phyloP scores from a whole-genome alignment of 2,329 filamentous ascomycete genomes.

The Westerdykella ornata region DNA sequence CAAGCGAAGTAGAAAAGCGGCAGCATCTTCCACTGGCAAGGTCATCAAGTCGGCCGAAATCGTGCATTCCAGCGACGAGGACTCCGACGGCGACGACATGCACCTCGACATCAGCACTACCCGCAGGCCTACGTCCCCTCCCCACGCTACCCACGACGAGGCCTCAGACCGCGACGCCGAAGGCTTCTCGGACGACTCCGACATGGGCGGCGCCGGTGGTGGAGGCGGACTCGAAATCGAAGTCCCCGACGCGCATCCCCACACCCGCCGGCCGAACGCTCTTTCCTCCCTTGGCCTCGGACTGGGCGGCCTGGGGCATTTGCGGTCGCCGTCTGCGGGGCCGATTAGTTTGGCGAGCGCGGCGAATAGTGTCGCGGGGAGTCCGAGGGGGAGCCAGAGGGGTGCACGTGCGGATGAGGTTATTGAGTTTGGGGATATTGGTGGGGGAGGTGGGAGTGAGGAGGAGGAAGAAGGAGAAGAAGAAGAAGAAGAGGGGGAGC shows the following conservation, averaged over 20 bases:
- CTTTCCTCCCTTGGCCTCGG: constrained; percentile 21
- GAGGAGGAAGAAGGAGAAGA: constrained; percentile 13
- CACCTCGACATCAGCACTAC: constrained; percentile 11
- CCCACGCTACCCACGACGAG: constrained; percentile 4
- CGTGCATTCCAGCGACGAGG: constrained; percentile 26
- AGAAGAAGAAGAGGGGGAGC: constrained; percentile 17
- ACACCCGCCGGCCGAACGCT: constrained; percentile 13
- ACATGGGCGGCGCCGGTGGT: constrained; percentile 11
- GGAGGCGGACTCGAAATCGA: constrained; percentile 25
- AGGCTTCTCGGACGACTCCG: constrained; percentile 18
- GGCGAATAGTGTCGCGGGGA: constrained; percentile 33
- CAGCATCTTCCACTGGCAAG: constrained; percentile 14
- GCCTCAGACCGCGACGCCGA: constrained; percentile 3
- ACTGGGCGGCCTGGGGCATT: constrained; percentile 6
- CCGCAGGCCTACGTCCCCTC: constrained; percentile 6
- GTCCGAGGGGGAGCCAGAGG: constrained; percentile 17
- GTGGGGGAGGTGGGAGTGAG: constrained; percentile 20
- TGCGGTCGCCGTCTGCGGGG: constrained; percentile 28
- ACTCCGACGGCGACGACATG: constrained; percentile 1
- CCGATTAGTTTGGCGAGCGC: constrained; percentile 42
- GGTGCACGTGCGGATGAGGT: constrained; percentile 21
- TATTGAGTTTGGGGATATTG: constrained; percentile 33
- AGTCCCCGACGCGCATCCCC: constrained; percentile 22
- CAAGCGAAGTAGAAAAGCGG: not conserved
- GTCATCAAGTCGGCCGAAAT: constrained; percentile 27